Conservation (phyloP, 495 filamentous ascomycete genomes). For the Hypoxylon fragiforme region DNA sequence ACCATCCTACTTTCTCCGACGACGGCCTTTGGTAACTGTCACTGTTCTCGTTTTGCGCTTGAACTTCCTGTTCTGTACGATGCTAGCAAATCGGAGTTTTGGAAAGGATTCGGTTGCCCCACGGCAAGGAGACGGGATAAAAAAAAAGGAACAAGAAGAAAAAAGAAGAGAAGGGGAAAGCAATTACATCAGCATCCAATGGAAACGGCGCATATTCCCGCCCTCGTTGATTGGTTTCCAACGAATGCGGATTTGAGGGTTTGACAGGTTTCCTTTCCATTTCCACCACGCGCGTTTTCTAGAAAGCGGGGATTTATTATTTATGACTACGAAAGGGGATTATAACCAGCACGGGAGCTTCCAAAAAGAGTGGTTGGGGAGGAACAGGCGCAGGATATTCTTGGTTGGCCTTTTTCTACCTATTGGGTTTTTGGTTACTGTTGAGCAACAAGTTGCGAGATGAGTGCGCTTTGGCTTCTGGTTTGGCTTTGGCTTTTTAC, state of each 20-base stretch:
- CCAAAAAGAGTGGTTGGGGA: conserved; percentile 24
- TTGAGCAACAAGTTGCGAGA: conserved; percentile 8
- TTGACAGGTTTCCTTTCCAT: neutral
- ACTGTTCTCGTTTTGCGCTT: conserved; percentile 23
- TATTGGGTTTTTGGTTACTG: conserved; percentile 20
- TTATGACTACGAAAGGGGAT: conserved; percentile 31
- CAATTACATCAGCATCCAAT: conserved; percentile 35
- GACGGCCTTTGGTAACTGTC: conserved; percentile 13
- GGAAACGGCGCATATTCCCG: conserved; percentile 24
- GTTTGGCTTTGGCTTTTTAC: no score
- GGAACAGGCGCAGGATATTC: conserved; percentile 31
- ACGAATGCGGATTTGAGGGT: conserved; percentile 15
- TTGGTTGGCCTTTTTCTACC: conserved; percentile 16
- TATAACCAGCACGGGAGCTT: conserved; percentile 25
- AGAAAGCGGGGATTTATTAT: conserved; percentile 22
- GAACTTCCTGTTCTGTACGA: conserved; percentile 38
- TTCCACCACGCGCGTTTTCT: conserved; percentile 20
- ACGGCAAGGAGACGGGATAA: conserved; percentile 29
- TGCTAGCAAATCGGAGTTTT: conserved; percentile 40
- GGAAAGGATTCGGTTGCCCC: conserved; percentile 38
- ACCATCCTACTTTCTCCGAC: conserved; percentile 26
- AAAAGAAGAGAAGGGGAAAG: conserved; percentile 8
- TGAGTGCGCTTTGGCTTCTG: conserved; percentile 13
- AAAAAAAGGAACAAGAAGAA: conserved; percentile 24
- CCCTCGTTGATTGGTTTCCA: conserved; percentile 25